phyloP scores from a whole-genome alignment of 2,329 filamentous ascomycete genomes.

The Cordyceps fumosorosea region DNA sequence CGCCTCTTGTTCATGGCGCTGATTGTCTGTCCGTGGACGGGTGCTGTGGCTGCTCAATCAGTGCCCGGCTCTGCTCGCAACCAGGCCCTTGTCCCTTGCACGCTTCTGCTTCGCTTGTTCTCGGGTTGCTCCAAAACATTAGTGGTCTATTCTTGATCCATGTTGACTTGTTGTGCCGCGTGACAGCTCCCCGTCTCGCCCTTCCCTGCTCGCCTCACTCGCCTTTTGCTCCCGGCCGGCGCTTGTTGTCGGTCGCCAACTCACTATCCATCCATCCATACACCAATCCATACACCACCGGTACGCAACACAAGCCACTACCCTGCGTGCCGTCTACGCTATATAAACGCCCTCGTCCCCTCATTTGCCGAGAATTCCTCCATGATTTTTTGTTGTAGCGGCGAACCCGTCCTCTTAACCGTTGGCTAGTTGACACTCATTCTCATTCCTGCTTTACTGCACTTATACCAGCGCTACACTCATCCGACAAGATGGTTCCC shows the following conservation, averaged over 20 bases:
- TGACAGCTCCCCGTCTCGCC: constrained; percentile 25
- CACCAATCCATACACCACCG: background rate
- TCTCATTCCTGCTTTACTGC: background rate
- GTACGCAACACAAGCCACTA: background rate
- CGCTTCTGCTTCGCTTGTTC: constrained; percentile 17
- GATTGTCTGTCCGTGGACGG: background rate
- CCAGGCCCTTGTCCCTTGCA: background rate
- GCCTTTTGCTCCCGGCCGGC: background rate
- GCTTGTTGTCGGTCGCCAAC: background rate
- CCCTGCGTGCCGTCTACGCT: background rate
- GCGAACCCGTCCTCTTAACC: background rate
- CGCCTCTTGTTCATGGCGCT: background rate
- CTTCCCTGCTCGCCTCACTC: constrained; percentile 7
- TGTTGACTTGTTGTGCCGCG: constrained; percentile 30
- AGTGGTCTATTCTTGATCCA: constrained; percentile 22
- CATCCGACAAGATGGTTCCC: constrained; percentile 24
- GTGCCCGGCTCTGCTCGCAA: constrained; percentile 7
- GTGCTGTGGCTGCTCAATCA: background rate
- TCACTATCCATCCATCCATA: background rate
- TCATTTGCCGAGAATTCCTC: background rate
- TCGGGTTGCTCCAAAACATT: constrained; percentile 29
- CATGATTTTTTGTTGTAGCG: background rate
- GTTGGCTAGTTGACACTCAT: background rate
- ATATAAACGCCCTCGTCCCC: background rate
- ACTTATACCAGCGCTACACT: background rate